Percentiles rank a stretch among this genome's conserved stretches.
These are phyloP conservation scores for Stenogyne calaminthoides DNA, from an alignment of 305 asterid genomes.

Conservation along the genomic window DNA sequence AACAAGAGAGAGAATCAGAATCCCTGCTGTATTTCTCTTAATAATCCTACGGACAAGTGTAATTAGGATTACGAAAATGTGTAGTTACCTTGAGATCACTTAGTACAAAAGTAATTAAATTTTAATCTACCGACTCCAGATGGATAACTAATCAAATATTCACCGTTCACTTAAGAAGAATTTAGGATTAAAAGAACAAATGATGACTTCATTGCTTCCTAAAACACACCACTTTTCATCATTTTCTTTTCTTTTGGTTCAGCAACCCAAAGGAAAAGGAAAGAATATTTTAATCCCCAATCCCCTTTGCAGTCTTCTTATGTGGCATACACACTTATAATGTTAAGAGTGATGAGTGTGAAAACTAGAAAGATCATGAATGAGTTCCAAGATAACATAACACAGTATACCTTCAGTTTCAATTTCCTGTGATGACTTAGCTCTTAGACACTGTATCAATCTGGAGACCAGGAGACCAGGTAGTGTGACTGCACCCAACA, in stretches of 20 bases:
- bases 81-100: slow-evolving; percentile 1
- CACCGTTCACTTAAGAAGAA: background rate
- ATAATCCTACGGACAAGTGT: slow-evolving; percentile 7
- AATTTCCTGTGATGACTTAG: slow-evolving; percentile 41
- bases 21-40: background rate
- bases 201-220: background rate
- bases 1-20: background rate
- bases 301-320: background rate
- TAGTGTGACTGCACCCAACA: slow-evolving; percentile 81
- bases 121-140: slow-evolving; percentile 4
- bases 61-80: background rate
- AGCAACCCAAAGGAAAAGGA: background rate
- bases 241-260: background rate
- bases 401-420: slow-evolving; percentile 52
- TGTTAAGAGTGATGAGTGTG: background rate
- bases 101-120: background rate
- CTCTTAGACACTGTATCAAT: slow-evolving; percentile 72
- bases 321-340: background rate
- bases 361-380: background rate
- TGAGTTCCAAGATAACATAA: slow-evolving; percentile 2
- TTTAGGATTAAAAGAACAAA: background rate
- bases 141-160: slow-evolving; percentile 12
- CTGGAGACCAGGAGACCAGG: slow-evolving; percentile 83
- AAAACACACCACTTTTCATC: background rate
- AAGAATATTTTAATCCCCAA: background rate